phyloP scores from a whole-genome alignment of 2,329 filamentous ascomycete genomes.

The Simplicillium aogashimaense region DNA sequence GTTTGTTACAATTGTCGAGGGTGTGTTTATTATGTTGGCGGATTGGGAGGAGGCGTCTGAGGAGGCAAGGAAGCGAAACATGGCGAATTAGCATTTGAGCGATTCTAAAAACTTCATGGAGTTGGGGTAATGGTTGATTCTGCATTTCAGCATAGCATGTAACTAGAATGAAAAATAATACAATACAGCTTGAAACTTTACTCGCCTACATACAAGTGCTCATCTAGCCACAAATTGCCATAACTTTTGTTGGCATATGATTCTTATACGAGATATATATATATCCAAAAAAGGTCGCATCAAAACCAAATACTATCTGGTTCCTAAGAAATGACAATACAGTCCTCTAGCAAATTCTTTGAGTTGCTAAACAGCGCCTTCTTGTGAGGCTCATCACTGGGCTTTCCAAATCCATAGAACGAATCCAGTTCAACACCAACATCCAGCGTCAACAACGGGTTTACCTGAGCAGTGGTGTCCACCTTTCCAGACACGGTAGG shows the following conservation, averaged over 20 bases:
- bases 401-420: background rate
- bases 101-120: no score
- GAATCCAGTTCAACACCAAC: background rate
- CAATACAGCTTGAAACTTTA: no score
- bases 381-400: background rate
- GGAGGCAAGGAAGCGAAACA: constrained; percentile 8
- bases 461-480: background rate
- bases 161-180: no score
- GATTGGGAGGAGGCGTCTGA: constrained; percentile 6
- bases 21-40: background rate
- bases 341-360: background rate
- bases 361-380: background rate
- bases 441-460: background rate
- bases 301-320: background rate
- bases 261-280: no score
- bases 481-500: background rate
- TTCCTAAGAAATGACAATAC: background rate
- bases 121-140: no score
- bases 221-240: no score
- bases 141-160: no score
- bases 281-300: no score
- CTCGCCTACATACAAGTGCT: no score
- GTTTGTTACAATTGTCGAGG: background rate
- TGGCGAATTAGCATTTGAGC: background rate
- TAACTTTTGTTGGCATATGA: no score